Evolutionary conservation across 2,329 filamentous ascomycete species (phyloP), one percentile per base, ranked within the genome.

Genomic region (Lachnellula cervina): DNA sequence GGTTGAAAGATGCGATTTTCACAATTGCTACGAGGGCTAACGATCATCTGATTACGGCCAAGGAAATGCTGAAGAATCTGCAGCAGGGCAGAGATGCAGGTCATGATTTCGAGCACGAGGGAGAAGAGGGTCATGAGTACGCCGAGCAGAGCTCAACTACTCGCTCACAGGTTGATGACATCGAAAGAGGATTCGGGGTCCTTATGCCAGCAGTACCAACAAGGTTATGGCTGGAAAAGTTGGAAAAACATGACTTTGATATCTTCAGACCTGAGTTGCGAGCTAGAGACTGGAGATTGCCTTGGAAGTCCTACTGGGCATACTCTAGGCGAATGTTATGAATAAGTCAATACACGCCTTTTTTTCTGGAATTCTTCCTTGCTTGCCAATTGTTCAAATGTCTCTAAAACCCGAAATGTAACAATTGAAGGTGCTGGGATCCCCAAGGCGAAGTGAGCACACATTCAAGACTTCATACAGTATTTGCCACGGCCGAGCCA

Each of bases 21-120:
- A 81, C 84, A 4, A 90, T 99, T 14, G 94, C 94, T 0, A 99
- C 94, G 0, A 83, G 93, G 38, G 94, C 94, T 6, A 95, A 95
- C 68, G 94, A 99, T 70, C 94, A 99, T 72, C 77, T 99, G 35
- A 96, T 97, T 63, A 97, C 93, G 0, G 93, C 89, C 2, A 80
- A 91, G 57, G 90, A 96, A 70, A 96, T 99, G 91, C 72, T 97
- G 58, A 86, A 84, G 67, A 90, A 89, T 65, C 74, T 96, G 19
- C 83, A 83, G 52, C 84, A 83, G 4, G 90, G 91, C 1, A 74
- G 87, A 63, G 85, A 84, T 49, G 82, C 89, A 0, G 90, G 87
- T 0, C 93, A 97, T 69, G 90, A 89, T 5, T 97, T 93, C 70
- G 93, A 97, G 73, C 89, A 97, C 68, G 80, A 88, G 58, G 82